Evolutionary conservation across 768 basidiomycete genomes (phyloP).

Genomic region (Suillus subalutaceus): DNA sequence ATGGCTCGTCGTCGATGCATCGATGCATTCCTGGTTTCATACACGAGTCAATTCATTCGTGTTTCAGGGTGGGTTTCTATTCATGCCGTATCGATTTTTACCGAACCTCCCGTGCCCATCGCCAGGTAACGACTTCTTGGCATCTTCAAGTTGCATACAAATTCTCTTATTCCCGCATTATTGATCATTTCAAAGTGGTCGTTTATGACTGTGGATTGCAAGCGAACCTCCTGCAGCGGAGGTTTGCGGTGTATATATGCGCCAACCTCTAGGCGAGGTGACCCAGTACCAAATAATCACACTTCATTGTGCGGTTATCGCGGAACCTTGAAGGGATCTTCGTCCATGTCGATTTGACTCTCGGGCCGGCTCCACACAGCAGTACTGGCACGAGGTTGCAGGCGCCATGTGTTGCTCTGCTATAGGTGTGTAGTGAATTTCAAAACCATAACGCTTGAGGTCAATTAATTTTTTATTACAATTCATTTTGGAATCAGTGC

Average conservation of each 20-base stretch:
- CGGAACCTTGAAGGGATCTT: neutral
- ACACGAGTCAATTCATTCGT: neutral
- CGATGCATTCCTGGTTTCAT: neutral
- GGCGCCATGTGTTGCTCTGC: neutral
- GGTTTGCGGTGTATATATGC: neutral
- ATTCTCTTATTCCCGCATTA: neutral
- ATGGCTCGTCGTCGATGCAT: neutral
- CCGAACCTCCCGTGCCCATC: neutral
- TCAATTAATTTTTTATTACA: neutral
- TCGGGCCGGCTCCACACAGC: neutral
- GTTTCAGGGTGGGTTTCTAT: neutral
- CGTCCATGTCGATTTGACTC: neutral
- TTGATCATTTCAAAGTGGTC: neutral
- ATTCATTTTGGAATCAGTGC: neutral
- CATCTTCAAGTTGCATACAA: neutral
- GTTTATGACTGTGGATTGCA: neutral
- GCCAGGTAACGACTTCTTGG: neutral
- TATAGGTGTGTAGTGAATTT: neutral
- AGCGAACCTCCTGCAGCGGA: neutral
- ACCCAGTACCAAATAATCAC: neutral
- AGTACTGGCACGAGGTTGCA: neutral
- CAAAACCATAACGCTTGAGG: neutral
- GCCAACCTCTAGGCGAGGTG: neutral
- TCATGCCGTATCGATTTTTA: conserved; percentile 1
- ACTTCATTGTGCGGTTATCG: conserved; percentile 3